Evolutionary conservation across 768 basidiomycete species (phyloP), one percentile per base, ranked within the genome.

Genomic region (Suillus americanus): DNA sequence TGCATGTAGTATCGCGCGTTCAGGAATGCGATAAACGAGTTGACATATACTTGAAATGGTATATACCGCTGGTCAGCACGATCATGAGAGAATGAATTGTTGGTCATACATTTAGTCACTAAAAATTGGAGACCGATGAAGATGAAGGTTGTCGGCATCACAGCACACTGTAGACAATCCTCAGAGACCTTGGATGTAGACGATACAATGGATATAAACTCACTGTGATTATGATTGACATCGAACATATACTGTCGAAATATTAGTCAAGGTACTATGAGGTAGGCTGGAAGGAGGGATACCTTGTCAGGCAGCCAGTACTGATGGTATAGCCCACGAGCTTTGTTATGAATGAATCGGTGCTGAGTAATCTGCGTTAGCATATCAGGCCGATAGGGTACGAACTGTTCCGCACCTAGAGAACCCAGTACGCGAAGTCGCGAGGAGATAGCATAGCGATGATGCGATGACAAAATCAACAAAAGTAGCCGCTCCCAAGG

Each of bases 401-500:
- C 5, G 18, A 20, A 20, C 1, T 20, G 18, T 18, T 20, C 18
- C 20, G 18, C 33, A 20, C 53, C 53, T 54, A 33, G 53, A 33
- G 53, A 54, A 54, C 53, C 53, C 53, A 12, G 53, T 54, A 33
- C 53, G 53, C 18, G 53, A 54, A 30, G 53, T 54, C 10, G 53
- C 53, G 18, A 54, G 53, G 10, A 54, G 30, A 54, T 54, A 54
- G 5, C 53, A 54, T 33, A 54, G 18, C 9, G 30, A 20, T 33
- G 53, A 54, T 33, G 53, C 53, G 5, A 54, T 54, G 2, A 54
- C 9, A 1, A 54, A 2, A 20, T 54, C 53, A 5, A 54, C 9
- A 20, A 54, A 54, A 20, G 18, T 33, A 18, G 28, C 28, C 4
- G 53, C 18, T 10, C 53, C 28, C 30, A 54, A 33, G 5, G 53